Percentiles rank a stretch among this genome's conserved stretches.
phyloP scores from a whole-genome alignment of 139 green algal species.

The Mesostigma viride region DNA sequence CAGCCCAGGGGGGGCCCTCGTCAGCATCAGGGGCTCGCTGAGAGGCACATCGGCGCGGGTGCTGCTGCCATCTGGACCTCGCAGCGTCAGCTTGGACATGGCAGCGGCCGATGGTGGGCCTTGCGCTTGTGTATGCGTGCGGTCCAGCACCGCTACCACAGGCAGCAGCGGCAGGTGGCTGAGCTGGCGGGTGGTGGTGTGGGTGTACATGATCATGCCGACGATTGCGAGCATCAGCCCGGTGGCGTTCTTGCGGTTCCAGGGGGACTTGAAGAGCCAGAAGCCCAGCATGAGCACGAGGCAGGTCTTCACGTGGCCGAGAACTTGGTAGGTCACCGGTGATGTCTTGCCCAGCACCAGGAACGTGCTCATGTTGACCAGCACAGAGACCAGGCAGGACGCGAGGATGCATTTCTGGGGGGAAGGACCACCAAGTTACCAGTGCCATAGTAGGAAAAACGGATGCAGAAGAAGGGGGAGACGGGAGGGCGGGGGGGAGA shows the following conservation, averaged over 20 bases:
- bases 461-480: too few relatives aligned
- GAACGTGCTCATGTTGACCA: constrained; percentile 43
- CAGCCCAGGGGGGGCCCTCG: too few relatives aligned
- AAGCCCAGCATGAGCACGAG: constrained; percentile 39
- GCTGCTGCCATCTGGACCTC: too few relatives aligned
- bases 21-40: too few relatives aligned
- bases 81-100: too few relatives aligned
- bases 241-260: constrained; percentile 23
- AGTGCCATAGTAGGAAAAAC: too few relatives aligned
- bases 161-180: constrained; percentile 9
- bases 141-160: constrained; percentile 62
- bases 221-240: constrained; percentile 36
- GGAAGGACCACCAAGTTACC: too few relatives aligned
- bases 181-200: constrained; percentile 29
- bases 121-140: constrained; percentile 62
- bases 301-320: constrained; percentile 44
- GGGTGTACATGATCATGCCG: constrained; percentile 36
- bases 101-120: constrained; percentile 84
- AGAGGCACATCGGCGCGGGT: too few relatives aligned
- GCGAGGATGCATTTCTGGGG: too few relatives aligned
- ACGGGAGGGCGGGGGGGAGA: too few relatives aligned
- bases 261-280: constrained; percentile 27
- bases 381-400: constrained; percentile 33
- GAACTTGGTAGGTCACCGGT: constrained; percentile 35
- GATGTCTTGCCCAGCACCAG: constrained; percentile 42